phyloP scores from a whole-genome alignment of 257 asterid species.

The Nicotiana tomentosiformis region DNA sequence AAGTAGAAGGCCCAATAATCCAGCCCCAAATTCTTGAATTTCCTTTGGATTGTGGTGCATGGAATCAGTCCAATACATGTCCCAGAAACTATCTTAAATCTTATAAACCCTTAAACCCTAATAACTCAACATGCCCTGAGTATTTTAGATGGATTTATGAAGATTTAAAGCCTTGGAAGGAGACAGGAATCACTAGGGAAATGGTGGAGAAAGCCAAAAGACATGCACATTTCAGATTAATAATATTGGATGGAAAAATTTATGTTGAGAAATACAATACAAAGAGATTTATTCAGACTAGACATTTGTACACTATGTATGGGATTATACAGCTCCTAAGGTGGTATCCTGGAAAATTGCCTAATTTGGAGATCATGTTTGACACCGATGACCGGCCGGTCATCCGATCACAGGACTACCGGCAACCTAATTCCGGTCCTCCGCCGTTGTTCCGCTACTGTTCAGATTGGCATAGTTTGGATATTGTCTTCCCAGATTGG shows the following conservation, averaged over 20 bases:
- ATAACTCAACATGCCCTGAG: conserved; percentile 47
- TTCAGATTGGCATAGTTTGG: conserved; percentile 64
- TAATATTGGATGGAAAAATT: conserved; percentile 41
- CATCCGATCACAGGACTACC: conserved; percentile 19
- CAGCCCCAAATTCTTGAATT: conserved; percentile 15
- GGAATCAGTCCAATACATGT: conserved; percentile 47
- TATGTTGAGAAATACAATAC: conserved; percentile 44
- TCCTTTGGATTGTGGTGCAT: conserved; percentile 46
- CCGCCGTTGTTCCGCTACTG: conserved; percentile 78
- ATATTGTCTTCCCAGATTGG: conserved; percentile 95
- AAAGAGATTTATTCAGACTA: conserved; percentile 53
- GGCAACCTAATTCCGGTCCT: conserved; percentile 31
- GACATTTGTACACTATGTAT: conserved; percentile 58
- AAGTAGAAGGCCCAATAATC: background rate
- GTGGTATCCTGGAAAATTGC: conserved; percentile 54
- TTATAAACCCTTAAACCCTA: conserved; percentile 9
- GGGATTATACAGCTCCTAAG: conserved; percentile 58
- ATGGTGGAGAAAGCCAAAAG: conserved; percentile 42
- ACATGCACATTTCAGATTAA: conserved; percentile 55
- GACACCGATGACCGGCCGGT: conserved; percentile 59
- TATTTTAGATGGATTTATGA: conserved; percentile 74
- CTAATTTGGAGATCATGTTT: conserved; percentile 69
- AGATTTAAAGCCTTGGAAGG: conserved; percentile 52
- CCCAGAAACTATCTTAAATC: conserved; percentile 36
- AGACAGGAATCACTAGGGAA: conserved; percentile 39